phyloP scores from a whole-genome alignment of 257 asterid species.

The Petunia secreta region DNA sequence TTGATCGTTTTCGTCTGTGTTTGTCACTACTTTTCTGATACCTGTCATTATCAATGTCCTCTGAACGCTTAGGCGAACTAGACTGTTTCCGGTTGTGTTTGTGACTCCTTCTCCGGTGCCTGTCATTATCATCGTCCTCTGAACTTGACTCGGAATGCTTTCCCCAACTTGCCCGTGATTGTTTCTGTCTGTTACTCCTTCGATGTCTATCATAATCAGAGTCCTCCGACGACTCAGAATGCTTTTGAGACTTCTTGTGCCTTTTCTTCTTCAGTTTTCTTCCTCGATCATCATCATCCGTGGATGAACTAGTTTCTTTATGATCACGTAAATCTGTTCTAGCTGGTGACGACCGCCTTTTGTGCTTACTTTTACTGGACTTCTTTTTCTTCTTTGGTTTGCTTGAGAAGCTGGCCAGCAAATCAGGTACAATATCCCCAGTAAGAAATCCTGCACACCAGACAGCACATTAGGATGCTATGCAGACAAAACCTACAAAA shows the following conservation, averaged over 20 bases:
- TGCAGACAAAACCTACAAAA: neutral
- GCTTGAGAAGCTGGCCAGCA: conserved; percentile 60
- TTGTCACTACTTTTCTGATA: neutral
- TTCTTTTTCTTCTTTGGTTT: conserved; percentile 51
- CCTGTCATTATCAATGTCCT: neutral
- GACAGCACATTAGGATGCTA: conserved; percentile 4
- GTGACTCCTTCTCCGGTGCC: neutral
- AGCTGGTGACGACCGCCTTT: conserved; percentile 46
- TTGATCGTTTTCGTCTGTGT: neutral
- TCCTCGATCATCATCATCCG: conserved; percentile 42
- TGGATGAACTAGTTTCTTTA: conserved; percentile 45
- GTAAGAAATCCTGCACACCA: conserved; percentile 72
- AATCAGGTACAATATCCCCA: conserved; percentile 66
- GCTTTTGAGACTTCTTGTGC: conserved; percentile 48
- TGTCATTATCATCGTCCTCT: neutral
- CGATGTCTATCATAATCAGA: conserved; percentile 53
- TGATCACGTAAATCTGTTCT: conserved; percentile 34
- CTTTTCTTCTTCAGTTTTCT: conserved; percentile 47
- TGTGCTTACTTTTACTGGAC: conserved; percentile 59
- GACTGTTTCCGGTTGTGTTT: neutral
- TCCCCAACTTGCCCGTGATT: conserved; percentile 25
- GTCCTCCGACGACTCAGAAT: conserved; percentile 47
- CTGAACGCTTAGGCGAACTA: conserved; percentile 44
- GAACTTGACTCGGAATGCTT: conserved; percentile 19
- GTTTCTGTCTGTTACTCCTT: conserved; percentile 44